Base-by-base conservation (phyloP, 2,329 filamentous ascomycete genomes). In the Ceratocystis smalleyi region DNA sequence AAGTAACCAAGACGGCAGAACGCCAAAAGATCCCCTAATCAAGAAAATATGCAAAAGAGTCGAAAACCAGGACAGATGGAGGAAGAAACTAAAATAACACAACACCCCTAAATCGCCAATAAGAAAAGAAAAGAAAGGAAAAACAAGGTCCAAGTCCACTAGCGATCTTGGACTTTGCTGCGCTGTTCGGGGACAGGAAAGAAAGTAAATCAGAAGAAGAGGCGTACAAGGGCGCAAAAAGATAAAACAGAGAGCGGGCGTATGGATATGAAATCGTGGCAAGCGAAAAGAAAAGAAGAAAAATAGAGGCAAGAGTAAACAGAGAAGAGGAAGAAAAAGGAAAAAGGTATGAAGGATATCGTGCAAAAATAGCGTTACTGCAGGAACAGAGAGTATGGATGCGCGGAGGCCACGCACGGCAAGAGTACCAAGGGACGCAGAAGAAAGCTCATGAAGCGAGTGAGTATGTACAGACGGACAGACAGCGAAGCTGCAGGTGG, bases 21-120 rank as follows among this genome's bases (percentile, higher is more conserved):
- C 59, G 59, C 59, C 59, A 43, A 43, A 61, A 35, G 59, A 61
- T 61, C 59, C 59, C 59, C 59, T 61, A 24, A 64, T 59, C 35
- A 69, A 61, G 35, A 63, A 68, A 72, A 70, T 71, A 59, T 64
- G 65, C 51, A 60, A 55, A 66, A 66, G 60, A 61, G 30, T 65
- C 55, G 59, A 64, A 54, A 40, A 2, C 43, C 17, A 19, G 40
- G n/a, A 43, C 62, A 55, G 27, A 51, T 10, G 59, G 43, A 49
- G 24, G 10, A 35, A 54, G n/a, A 43, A 35, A 22, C 60, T 19
- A 47, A n/a, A 47, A 47, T 19, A 47, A 17, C 43, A 47, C 43
- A 35, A 3, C 32, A 35, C 32, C 8, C 32, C 32, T 35, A 35
- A 35, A 35, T 35, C 43, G 43, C 43, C 43, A 47, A 47, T 8